Conservation (phyloP, 169 alveolate species). For the Pseudocohnilembus persalinus region DNA sequence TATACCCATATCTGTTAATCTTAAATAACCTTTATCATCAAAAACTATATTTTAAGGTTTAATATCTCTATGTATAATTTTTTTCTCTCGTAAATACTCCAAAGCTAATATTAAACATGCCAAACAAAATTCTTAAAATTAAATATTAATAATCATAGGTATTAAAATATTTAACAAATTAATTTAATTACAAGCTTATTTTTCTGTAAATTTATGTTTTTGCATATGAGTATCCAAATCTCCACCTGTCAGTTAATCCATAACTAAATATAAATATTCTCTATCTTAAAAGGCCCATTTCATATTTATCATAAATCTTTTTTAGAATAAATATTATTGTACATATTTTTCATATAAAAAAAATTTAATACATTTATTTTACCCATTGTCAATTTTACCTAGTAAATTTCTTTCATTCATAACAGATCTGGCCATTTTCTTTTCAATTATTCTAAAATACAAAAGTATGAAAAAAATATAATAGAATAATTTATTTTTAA, state of each 20-base stretch:
- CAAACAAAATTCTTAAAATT: constrained; percentile 48
- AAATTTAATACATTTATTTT: too few relatives aligned
- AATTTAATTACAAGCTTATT: constrained; percentile 40
- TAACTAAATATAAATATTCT: constrained; percentile 65
- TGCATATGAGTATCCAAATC: constrained; percentile 60
- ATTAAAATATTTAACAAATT: constrained; percentile 41
- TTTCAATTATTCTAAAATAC: neutral
- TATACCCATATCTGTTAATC: constrained; percentile 71
- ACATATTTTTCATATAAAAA: too few relatives aligned
- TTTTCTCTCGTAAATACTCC: constrained; percentile 61
- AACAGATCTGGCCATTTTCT: neutral
- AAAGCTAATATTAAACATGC: constrained; percentile 61
- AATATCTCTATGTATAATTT: constrained; percentile 71
- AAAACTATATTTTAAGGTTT: constrained; percentile 78
- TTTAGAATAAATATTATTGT: neutral
- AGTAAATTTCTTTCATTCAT: neutral
- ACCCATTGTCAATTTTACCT: neutral
- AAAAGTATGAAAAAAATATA: too few relatives aligned
- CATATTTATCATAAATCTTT: constrained; percentile 67
- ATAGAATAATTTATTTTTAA: too few relatives aligned
- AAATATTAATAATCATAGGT: constrained; percentile 56
- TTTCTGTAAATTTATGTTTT: constrained; percentile 47
- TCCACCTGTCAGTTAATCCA: constrained; percentile 73
- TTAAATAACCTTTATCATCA: constrained; percentile 65
- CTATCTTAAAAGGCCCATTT: constrained; percentile 71